Evolutionary conservation across 768 basidiomycete genomes (phyloP).

Genomic region (Pisolithus microcarpus): DNA sequence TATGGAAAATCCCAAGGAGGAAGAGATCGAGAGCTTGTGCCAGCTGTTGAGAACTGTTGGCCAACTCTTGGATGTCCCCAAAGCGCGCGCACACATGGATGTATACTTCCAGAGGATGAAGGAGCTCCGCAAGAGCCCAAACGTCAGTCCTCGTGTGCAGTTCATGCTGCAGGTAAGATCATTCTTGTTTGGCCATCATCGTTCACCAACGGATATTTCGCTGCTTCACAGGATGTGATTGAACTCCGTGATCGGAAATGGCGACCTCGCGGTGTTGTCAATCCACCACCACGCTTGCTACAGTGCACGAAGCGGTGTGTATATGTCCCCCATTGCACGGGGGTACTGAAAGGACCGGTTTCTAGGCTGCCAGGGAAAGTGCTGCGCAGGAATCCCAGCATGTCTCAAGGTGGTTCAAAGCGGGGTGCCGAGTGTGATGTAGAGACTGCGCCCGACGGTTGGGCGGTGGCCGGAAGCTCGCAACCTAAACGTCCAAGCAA

Average conservation of each 20-base stretch:
- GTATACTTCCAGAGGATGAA: constrained; percentile 92
- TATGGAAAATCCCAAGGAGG: constrained; percentile 92
- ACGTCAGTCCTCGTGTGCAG: constrained; percentile 81
- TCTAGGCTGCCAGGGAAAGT: constrained; percentile 77
- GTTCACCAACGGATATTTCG: neutral
- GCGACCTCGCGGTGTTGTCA: constrained; percentile 61
- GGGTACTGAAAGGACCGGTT: constrained; percentile 26
- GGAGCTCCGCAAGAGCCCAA: constrained; percentile 64
- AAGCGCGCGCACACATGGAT: constrained; percentile 81
- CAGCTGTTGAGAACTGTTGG: constrained; percentile 90
- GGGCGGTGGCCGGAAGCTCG: constrained; percentile 60
- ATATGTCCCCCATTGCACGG: neutral
- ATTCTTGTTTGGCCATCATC: neutral
- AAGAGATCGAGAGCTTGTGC: constrained; percentile 95
- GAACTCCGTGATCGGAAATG: constrained; percentile 75
- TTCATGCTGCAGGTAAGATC: constrained; percentile 87
- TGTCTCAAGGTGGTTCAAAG: constrained; percentile 88
- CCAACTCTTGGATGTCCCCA: constrained; percentile 66
- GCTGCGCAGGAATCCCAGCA: constrained; percentile 51
- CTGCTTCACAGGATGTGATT: constrained; percentile 51
- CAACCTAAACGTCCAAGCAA: constrained; percentile 56
- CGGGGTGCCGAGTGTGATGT: constrained; percentile 76
- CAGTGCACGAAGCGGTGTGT: constrained; percentile 74
- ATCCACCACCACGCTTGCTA: constrained; percentile 85
- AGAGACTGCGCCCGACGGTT: constrained; percentile 76